Evolutionary conservation across 106 monocot genomes (phyloP).

Genomic region (Triglochin maritima): DNA sequence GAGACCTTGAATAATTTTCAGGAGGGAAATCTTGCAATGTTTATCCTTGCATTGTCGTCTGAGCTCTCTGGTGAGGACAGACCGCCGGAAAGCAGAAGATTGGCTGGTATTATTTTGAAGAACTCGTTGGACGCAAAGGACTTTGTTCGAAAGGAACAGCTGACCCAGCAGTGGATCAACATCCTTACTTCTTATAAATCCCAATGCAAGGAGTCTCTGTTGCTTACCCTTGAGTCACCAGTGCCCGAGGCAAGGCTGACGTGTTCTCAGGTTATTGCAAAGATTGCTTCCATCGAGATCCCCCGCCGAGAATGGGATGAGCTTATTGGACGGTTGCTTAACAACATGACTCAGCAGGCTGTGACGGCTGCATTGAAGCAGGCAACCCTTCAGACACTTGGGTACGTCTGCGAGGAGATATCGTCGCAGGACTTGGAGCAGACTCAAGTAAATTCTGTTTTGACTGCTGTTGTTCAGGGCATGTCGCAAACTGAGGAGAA

Average conservation of each 20-base stretch:
- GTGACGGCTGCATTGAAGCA: conserved; percentile 39
- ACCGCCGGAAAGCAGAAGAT: conserved; percentile 52
- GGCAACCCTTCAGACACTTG: conserved; percentile 66
- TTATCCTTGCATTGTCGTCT: conserved; percentile 56
- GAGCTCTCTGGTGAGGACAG: conserved; percentile 52
- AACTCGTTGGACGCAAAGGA: conserved; percentile 80
- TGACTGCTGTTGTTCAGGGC: conserved; percentile 88
- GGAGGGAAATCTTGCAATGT: conserved; percentile 56
- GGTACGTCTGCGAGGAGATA: conserved; percentile 74
- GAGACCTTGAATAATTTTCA: conserved; percentile 56
- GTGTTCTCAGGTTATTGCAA: conserved; percentile 72
- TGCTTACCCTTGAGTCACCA: conserved; percentile 47
- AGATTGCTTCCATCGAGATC: conserved; percentile 75
- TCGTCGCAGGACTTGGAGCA: conserved; percentile 62
- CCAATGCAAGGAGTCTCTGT: conserved; percentile 51
- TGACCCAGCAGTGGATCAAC: conserved; percentile 44
- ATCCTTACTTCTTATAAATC: conserved; percentile 37
- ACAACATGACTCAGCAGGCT: conserved; percentile 41
- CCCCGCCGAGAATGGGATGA: conserved; percentile 63
- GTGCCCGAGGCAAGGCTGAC: conserved; percentile 55
- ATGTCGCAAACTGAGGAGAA: conserved; percentile 45
- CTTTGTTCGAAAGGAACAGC: conserved; percentile 30
- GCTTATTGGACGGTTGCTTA: conserved; percentile 38
- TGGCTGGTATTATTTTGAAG: conserved; percentile 80
- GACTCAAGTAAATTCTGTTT: conserved; percentile 65